Evolutionary conservation across 108 stramenopile species (phyloP), one percentile per base, ranked within the genome.

Genomic region (Nitzschia sp.): DNA sequence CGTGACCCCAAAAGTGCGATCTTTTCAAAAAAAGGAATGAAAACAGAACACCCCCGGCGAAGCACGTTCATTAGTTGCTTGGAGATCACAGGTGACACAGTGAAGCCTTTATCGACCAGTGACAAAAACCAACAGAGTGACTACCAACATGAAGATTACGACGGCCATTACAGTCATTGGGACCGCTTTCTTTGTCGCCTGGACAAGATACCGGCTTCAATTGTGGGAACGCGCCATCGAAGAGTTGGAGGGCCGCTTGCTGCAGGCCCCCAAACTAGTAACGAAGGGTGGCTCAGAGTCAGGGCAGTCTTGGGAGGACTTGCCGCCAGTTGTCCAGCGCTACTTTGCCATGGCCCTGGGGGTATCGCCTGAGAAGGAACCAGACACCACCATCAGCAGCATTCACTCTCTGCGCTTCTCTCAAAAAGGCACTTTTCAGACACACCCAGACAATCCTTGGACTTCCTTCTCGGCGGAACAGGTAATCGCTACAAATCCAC

Each of bases 151-250:
- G 56, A 58, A 58, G 28, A 11, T 58, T 18, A 13, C 21, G 3
- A 29, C 56, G 27, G 56, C 56, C 23, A 24, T 29, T 58, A 5
- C 31, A 11, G 31, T 58, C 56, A 58, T 58, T 23, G 31, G 30
- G 6, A 15, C 15, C 15, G 56, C 56, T 28, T 29, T 29, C 30
- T 11, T 23, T 11, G 56, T 58, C 11, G 56, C 56, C 3, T 58
- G 56, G 56, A 58, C 56, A 32, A 24, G 56, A 58, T 33, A 58
- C n/a, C 56, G 56, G 30, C 30, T 58, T 3, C 28, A 58, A 32
- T 5, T 11, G 6, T 58, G 56, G 56, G 56, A 58, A 19, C 49
- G n/a, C 4, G 49, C 49, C n/a, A 51, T 51, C 21, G 18, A 51
- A 4, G 49, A 23, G 5, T 51, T 51, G 49, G 17, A 51, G 21